Conservation (phyloP, 2,329 filamentous ascomycete genomes). For the Aspergillus oerlinghausenensis region DNA sequence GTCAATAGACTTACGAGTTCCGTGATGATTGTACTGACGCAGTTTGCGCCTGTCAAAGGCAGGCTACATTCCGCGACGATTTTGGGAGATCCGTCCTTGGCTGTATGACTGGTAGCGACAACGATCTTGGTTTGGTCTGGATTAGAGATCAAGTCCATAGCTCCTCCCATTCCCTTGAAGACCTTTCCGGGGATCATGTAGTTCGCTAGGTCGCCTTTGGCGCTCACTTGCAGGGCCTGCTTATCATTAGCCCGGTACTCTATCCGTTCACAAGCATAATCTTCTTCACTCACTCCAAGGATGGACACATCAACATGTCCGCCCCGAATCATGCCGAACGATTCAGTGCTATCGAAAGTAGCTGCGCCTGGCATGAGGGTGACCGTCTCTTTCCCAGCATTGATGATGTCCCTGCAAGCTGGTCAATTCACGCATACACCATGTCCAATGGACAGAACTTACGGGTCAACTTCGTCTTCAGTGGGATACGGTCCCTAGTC, state of each 20-base stretch:
- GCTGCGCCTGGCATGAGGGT: constrained; percentile 72
- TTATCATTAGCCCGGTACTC: neutral
- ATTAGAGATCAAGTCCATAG: constrained; percentile 70
- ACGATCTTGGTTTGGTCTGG: constrained; percentile 69
- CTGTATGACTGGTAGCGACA: constrained; percentile 65
- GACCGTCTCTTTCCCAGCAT: constrained; percentile 83
- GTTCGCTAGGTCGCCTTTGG: constrained; percentile 75
- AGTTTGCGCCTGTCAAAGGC: constrained; percentile 61
- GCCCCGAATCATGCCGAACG: constrained; percentile 81
- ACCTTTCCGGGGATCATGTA: constrained; percentile 89
- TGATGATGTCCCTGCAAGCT: constrained; percentile 62
- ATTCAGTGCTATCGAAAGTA: constrained; percentile 75
- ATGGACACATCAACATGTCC: constrained; percentile 82
- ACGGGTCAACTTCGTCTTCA: constrained; percentile 64
- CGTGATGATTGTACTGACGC: constrained; percentile 69
- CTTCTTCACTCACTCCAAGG: constrained; percentile 52
- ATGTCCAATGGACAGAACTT: constrained; percentile 7
- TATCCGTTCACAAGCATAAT: neutral
- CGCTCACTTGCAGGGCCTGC: constrained; percentile 69
- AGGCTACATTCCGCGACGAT: constrained; percentile 60
- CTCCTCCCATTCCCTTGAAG: constrained; percentile 79
- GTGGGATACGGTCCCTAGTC: constrained; percentile 65
- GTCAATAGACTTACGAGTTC: constrained; percentile 57
- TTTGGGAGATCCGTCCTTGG: constrained; percentile 64
- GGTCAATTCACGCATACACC: neutral